Evolutionary conservation across 805 yeast species (phyloP).

Genomic region (Spathaspora arborariae): DNA sequence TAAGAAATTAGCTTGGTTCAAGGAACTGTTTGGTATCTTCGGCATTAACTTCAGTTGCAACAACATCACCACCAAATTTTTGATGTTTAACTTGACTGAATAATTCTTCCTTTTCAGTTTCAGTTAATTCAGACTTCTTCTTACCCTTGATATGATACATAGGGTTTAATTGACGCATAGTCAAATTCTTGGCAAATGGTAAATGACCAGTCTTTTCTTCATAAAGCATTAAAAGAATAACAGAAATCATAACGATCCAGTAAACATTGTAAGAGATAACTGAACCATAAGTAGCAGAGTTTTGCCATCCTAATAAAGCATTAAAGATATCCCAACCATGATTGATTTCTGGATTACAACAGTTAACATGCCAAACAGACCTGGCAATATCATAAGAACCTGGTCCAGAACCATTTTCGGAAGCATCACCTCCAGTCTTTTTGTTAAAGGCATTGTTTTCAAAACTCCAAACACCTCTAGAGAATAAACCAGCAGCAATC

Average conservation of each 20-base stretch:
- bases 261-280: constrained; percentile 80
- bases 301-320: constrained; percentile 92
- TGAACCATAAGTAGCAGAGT: constrained; percentile 87
- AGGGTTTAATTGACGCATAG: constrained; percentile 29
- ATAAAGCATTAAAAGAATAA: constrained; percentile 57
- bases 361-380: constrained; percentile 93
- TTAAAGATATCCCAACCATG: constrained; percentile 96
- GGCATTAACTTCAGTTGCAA: neutral
- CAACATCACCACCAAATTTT: constrained; percentile 8
- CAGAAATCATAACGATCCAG: constrained; percentile 66
- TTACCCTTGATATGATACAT: constrained; percentile 31
- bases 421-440: constrained; percentile 85
- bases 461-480: constrained; percentile 86
- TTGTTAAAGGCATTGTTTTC: constrained; percentile 60
- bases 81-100: constrained; percentile 30
- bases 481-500: constrained; percentile 85
- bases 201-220: constrained; percentile 79
- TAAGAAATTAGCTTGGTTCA: neutral
- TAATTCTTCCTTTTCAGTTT: constrained; percentile 50
- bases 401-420: constrained; percentile 86
- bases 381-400: constrained; percentile 80
- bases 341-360: constrained; percentile 87
- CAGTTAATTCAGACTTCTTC: constrained; percentile 44
- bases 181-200: constrained; percentile 52
- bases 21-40: neutral